These are phyloP conservation scores for Allium fistulosum DNA, from an alignment of 106 monocot genomes.

Conservation along the genomic window DNA sequence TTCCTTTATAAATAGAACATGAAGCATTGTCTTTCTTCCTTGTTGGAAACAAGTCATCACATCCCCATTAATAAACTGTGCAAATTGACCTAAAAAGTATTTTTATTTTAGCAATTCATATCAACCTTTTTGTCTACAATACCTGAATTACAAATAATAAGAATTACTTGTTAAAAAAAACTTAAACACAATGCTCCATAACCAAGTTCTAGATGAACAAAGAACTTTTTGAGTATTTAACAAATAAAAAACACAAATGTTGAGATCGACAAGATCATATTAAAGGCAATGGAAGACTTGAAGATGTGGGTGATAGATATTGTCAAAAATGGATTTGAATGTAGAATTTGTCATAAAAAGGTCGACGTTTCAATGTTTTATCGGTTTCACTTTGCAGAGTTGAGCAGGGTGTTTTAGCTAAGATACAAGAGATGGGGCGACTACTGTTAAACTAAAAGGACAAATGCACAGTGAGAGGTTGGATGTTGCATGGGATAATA, in stretches of 20 bases:
- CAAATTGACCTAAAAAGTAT: neutral
- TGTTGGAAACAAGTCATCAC: no score
- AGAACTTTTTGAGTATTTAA: conserved; percentile 38
- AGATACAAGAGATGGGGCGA: no score
- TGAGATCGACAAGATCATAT: conserved; percentile 64
- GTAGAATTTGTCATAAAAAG: no score
- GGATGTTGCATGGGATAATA: conserved; percentile 10
- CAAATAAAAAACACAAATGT: conserved; percentile 63
- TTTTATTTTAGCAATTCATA: conserved; percentile 31
- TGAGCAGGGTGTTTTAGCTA: no score
- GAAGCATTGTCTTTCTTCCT: no score
- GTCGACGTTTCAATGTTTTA: no score
- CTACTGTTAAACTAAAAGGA: no score
- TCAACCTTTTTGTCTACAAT: conserved; percentile 31
- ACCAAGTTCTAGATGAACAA: conserved; percentile 59
- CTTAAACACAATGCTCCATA: conserved; percentile 43
- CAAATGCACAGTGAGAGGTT: neutral
- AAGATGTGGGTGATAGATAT: conserved; percentile 43
- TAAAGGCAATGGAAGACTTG: conserved; percentile 60
- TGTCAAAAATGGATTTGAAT: no score
- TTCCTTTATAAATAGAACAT: no score
- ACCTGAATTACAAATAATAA: conserved; percentile 66
- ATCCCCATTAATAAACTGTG: no score
- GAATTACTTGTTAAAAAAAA: conserved; percentile 12
- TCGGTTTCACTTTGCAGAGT: no score